Conservation (phyloP, 202 grass and related monocot species). For the Elaeis oleifera region DNA sequence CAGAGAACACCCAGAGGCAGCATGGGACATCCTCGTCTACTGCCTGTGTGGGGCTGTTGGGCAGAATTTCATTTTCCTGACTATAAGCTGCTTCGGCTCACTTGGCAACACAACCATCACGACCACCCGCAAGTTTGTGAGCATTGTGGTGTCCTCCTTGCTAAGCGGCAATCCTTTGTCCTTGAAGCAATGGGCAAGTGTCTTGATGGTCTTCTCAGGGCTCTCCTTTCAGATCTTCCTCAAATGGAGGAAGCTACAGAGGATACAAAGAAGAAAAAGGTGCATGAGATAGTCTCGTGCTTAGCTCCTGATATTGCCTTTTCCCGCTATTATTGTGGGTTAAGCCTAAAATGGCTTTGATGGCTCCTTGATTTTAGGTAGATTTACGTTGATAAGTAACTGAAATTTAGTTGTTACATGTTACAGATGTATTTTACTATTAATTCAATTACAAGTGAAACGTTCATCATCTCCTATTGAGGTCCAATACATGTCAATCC, state of each 20-base stretch:
- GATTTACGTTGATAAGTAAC: no score
- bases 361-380: no score
- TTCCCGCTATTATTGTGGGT: no score
- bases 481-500: no score
- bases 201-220: conserved; percentile 79
- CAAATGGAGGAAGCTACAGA: conserved; percentile 60
- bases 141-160: conserved; percentile 91
- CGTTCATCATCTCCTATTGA: no score
- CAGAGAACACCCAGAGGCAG: conserved; percentile 75
- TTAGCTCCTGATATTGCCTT: background rate
- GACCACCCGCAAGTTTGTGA: conserved; percentile 93
- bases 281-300: no score
- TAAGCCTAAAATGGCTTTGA: no score
- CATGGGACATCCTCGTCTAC: conserved; percentile 88
- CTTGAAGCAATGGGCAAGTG: conserved; percentile 74
- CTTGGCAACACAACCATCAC: conserved; percentile 97
- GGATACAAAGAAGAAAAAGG: conserved; percentile 7
- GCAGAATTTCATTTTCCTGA: conserved; percentile 98
- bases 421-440: no score
- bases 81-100: conserved; percentile 89
- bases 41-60: conserved; percentile 85
- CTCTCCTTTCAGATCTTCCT: conserved; percentile 88
- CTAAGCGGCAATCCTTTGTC: conserved; percentile 90
- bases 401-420: no score
- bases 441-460: no score